Base-by-base conservation (phyloP, 768 basidiomycete species). In the Tulasnella sp. region DNA sequence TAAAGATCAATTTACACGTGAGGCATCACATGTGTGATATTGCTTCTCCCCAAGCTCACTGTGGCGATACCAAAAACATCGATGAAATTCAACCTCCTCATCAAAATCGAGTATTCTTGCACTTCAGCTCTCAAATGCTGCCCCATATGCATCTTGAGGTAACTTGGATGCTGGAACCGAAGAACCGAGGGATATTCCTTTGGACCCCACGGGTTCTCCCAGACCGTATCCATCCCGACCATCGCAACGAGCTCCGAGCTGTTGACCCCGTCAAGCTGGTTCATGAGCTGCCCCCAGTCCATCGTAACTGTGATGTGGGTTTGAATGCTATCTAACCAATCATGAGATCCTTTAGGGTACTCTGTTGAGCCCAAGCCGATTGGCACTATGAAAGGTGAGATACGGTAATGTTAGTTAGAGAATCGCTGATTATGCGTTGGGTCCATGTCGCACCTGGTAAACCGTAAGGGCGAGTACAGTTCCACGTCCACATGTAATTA, bases 121-220 rank as follows among this genome's bases (percentile, higher is more conserved):
- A 74, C 73, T 11, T 37, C 36, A 11, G 73, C 73, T 22, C 39
- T 42, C 37, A 58, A 36, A 25, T 74, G 42, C 52, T 74, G 73
- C 22, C 73, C 73, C 52, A 54, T 74, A 5, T 67, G 49, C 34
- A 74, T 49, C 73, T 67, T 52, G 17, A 74, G 25, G 54, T 58
- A 74, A n/a, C 73, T 74, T 31, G 73, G 73, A 58, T 74, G 73
- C 37, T 74, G 73, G 36, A 74, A 74, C 14, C 39, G 34, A 17
- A 74, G 39, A 2, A 74, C 54, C 1, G 73, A 74, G 15, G 73
- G 73, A n/a, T 52, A 37, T 3, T 1, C 1, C 52, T 74, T 74
- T 11, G 73, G 73, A 17, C 22, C 49, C 29, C 34, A 54, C 3
- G 36, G 22, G 34, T 12, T 54, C 36, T 74, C 73, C 34, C 54